A percentile compares a stretch with the other conserved stretches of the same genome.
These are phyloP conservation scores for Rhytidhysteron rufulum DNA, from an alignment of 2,329 filamentous ascomycete genomes.

Conservation along the genomic window DNA sequence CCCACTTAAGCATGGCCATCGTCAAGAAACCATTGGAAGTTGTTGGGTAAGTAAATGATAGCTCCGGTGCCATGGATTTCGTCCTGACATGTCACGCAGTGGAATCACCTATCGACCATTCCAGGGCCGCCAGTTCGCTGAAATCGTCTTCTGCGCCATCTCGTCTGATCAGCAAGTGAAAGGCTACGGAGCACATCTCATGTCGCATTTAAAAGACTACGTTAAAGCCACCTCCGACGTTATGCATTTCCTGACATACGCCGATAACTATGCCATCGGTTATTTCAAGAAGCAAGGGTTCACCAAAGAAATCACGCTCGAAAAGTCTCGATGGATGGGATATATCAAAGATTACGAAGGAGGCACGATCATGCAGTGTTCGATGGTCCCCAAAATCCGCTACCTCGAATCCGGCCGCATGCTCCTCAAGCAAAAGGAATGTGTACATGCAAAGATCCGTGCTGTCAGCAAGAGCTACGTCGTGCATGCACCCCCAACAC, in stretches of 20 bases:
- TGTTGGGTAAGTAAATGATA: constrained; percentile 54
- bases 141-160: constrained; percentile 98
- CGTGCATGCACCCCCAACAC: constrained; percentile 76
- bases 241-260: constrained; percentile 98
- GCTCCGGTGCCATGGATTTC: background rate
- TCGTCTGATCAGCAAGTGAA: constrained; percentile 98
- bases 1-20: constrained; percentile 93
- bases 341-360: constrained; percentile 99
- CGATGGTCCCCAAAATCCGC: constrained; percentile 90
- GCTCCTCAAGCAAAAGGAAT: constrained; percentile 96
- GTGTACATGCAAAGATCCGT: constrained; percentile 89
- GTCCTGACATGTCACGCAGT: constrained; percentile 43
- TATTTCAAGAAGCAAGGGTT: constrained; percentile 99
- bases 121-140: constrained; percentile 85
- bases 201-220: constrained; percentile 97
- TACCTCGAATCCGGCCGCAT: constrained; percentile 92
- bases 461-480: constrained; percentile 86
- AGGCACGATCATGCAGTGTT: constrained; percentile 98
- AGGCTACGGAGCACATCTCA: constrained; percentile 94
- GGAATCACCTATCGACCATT: constrained; percentile 97
- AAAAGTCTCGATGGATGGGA: constrained; percentile 92
- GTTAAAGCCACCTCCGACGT: constrained; percentile 95
- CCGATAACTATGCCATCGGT: constrained; percentile 97
- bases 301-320: constrained; percentile 94
- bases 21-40: constrained; percentile 95